Conservation (phyloP, 2,329 filamentous ascomycete species). For the Fusarium haematococcum region DNA sequence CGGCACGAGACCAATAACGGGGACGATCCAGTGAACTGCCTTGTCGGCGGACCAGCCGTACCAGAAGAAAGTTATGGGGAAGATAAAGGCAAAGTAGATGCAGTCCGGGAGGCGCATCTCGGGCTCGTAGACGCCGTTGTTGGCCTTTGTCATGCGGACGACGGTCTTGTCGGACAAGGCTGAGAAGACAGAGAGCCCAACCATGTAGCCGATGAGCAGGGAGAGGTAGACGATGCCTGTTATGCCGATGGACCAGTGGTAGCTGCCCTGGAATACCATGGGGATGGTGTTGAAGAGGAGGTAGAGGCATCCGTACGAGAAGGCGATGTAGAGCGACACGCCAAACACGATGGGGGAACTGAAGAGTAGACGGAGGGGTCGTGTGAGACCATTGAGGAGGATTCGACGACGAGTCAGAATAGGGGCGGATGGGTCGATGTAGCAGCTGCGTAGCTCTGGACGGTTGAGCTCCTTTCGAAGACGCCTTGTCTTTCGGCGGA, state of each 20-base stretch:
- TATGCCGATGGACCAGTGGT: slow-evolving; percentile 59
- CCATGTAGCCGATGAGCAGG: slow-evolving; percentile 57
- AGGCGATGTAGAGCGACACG: slow-evolving; percentile 62
- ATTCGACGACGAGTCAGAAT: slow-evolving; percentile 38
- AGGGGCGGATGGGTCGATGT: slow-evolving; percentile 50
- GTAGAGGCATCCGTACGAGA: slow-evolving; percentile 65
- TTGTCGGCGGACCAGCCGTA: slow-evolving; percentile 50
- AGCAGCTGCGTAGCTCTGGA: slow-evolving; percentile 59
- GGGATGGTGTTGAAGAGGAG: slow-evolving; percentile 67
- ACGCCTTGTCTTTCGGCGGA: slow-evolving; percentile 59
- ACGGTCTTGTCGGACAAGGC: slow-evolving; percentile 58
- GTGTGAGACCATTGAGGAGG: slow-evolving; percentile 62
- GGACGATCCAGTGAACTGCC: slow-evolving; percentile 49
- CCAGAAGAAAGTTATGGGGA: slow-evolving; percentile 51
- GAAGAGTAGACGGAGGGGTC: slow-evolving; percentile 64
- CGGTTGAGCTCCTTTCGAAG: slow-evolving; percentile 59
- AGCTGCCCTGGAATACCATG: slow-evolving; percentile 60
- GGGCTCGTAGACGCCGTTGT: slow-evolving; percentile 52
- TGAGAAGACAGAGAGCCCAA: slow-evolving; percentile 56
- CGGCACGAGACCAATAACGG: slow-evolving; percentile 54
- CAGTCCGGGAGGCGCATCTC: slow-evolving; percentile 51
- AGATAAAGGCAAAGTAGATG: slow-evolving; percentile 47
- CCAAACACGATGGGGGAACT: slow-evolving; percentile 60
- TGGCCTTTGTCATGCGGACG: slow-evolving; percentile 58
- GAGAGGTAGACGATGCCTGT: slow-evolving; percentile 63